Evolutionary conservation across 768 basidiomycete species (phyloP), one percentile per base, ranked within the genome.

Genomic region (Serendipita sp.): DNA sequence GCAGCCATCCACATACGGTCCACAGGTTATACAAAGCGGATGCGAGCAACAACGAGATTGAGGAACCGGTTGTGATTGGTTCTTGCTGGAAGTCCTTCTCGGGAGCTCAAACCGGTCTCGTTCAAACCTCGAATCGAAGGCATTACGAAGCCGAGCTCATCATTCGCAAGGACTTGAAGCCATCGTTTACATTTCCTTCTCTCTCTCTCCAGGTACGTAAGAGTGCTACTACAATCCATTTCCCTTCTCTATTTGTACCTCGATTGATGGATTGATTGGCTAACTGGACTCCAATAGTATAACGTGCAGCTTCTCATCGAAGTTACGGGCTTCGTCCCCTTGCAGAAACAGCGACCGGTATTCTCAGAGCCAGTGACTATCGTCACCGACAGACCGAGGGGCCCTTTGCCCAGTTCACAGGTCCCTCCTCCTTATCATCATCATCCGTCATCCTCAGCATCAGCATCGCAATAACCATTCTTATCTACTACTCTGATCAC

Each of bases 121-220:
- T 8, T 28, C 18, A 36, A 28, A 34, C 16, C n/a, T 52, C 64
- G 4, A 36, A 56, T 7, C 3, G 13, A 32, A 4, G 64, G 15
- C 36, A 30, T 15, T 38, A 54, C 32, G 38, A 36, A 3, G 64
- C 48, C 13, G 64, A 65, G 48, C 36, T 65, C 3, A 10, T 36
- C 15, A 48, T 65, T 28, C 64, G 48, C 16, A 65, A 54, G 18
- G 64, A 65, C n/a, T 16, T 65, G 13, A 65, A 65, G 64, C 64
- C 64, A 15, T 54, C 48, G 8, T 65, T 65, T 56, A 65, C 48
- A 3, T 65, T 65, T 35, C 48, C 52, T 30, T 44, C 36, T 32
- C 30, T 65, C n/a, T 54, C 64, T 16, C 64, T 65, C n/a, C 47
- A 54, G n/a, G 64, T 65, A 45, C 38, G 64, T 56, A 23, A 23